phyloP scores from a whole-genome alignment of 192 early-diverging fungal genomes.

The Ramicandelaber brevisporus region DNA sequence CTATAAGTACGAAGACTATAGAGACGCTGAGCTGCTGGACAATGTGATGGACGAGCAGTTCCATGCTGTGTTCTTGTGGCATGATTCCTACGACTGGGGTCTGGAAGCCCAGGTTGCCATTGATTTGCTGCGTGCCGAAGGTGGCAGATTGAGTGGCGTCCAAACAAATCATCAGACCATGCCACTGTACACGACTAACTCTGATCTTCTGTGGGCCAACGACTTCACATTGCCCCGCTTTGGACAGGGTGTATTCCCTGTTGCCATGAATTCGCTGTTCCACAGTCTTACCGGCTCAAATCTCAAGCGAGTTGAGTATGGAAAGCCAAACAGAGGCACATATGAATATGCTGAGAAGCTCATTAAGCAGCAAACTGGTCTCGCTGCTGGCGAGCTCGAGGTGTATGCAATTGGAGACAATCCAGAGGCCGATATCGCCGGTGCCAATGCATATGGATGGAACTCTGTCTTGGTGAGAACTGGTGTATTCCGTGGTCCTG shows the following conservation, averaged over 20 bases:
- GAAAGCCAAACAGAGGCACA: constrained; percentile 56
- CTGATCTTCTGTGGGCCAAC: constrained; percentile 57
- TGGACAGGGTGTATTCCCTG: constrained; percentile 60
- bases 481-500: constrained; percentile 28
- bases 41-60: constrained; percentile 26
- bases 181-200: constrained; percentile 59
- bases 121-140: constrained; percentile 35
- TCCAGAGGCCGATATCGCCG: constrained; percentile 42
- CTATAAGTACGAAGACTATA: background rate
- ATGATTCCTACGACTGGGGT: constrained; percentile 75
- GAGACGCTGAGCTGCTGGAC: no score
- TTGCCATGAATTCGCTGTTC: constrained; percentile 42
- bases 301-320: constrained; percentile 42
- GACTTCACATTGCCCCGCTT: constrained; percentile 52
- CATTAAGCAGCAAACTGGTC: constrained; percentile 10
- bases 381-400: constrained; percentile 3
- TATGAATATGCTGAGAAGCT: constrained; percentile 39
- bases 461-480: constrained; percentile 41
- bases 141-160: constrained; percentile 26
- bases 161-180: constrained; percentile 20
- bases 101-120: constrained; percentile 56
- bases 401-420: constrained; percentile 40
- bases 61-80: constrained; percentile 51
- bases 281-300: constrained; percentile 12
- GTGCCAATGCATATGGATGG: constrained; percentile 49